Conservation (phyloP, 345 rosid genomes). For the Lepidium aucheri region DNA sequence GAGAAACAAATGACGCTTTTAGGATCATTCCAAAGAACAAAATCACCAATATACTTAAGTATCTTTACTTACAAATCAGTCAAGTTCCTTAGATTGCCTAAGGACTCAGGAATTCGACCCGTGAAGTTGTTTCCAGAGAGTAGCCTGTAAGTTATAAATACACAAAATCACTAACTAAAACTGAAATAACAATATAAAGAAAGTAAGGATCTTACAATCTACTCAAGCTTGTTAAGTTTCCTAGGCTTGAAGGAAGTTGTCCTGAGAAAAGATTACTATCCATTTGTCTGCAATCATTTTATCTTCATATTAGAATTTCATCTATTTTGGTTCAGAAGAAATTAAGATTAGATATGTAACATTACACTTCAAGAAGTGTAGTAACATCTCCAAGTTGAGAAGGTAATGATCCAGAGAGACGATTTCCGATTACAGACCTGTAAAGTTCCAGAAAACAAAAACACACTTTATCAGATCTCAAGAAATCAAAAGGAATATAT, state of each 20-base stretch:
- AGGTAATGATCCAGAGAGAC: constrained; percentile 59
- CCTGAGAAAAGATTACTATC: constrained; percentile 62
- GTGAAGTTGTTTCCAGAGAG: constrained; percentile 72
- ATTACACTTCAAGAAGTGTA: constrained; percentile 55
- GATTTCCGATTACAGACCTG: constrained; percentile 62
- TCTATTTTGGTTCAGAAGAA: background rate
- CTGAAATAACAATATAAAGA: background rate
- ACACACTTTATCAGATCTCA: background rate
- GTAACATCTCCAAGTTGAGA: constrained; percentile 43
- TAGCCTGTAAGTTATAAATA: constrained; percentile 34
- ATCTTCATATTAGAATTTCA: background rate
- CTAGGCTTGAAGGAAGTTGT: constrained; percentile 50
- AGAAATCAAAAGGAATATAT: background rate
- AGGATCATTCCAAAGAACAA: background rate
- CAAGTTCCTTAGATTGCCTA: constrained; percentile 51
- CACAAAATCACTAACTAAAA: background rate
- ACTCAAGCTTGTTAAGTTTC: constrained; percentile 43
- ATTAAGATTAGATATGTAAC: constrained; percentile 6
- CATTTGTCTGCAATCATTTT: constrained; percentile 38
- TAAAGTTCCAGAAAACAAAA: background rate
- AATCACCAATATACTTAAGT: background rate
- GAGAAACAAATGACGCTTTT: background rate
- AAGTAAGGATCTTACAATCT: constrained; percentile 40
- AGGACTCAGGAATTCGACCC: constrained; percentile 66
- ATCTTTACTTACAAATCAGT: constrained; percentile 57